Evolutionary conservation across 1,284 basidiomycete genomes (phyloP).

Genomic region (Sporisorium iseilematis-ciliati): DNA sequence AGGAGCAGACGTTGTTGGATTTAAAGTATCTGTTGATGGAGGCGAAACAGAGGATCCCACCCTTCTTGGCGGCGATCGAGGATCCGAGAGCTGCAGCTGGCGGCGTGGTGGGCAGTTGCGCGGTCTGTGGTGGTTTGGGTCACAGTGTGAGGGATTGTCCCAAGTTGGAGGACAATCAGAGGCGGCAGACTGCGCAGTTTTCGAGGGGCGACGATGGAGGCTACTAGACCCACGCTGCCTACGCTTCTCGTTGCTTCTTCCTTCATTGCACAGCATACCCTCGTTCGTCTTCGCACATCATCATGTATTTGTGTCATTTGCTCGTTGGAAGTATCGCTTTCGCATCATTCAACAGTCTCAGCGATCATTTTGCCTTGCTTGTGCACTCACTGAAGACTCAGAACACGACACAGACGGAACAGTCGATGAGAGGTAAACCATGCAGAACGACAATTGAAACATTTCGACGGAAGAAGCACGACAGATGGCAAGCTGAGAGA

Average conservation of each 20-base stretch:
- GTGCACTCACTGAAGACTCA: background rate
- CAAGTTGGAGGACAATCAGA: conserved; percentile 92
- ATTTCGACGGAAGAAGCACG: conserved; percentile 19
- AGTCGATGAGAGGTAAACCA: conserved; percentile 20
- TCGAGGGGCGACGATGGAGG: conserved; percentile 45
- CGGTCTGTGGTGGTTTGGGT: conserved; percentile 96
- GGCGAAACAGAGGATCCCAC: conserved; percentile 96
- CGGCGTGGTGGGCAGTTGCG: conserved; percentile 84
- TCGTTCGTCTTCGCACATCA: background rate
- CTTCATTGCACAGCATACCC: background rate
- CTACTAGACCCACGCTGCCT: conserved; percentile 14
- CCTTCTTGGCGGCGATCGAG: conserved; percentile 91
- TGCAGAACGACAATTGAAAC: conserved; percentile 44
- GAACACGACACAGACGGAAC: background rate
- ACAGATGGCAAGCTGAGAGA: conserved; percentile 11
- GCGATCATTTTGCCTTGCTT: background rate
- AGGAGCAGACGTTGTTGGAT: conserved; percentile 94
- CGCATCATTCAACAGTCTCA: background rate
- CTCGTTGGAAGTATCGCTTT: background rate
- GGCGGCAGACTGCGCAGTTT: conserved; percentile 69
- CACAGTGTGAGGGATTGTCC: conserved; percentile 94
- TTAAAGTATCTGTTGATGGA: conserved; percentile 97
- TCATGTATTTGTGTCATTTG: conserved; percentile 20
- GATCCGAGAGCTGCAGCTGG: conserved; percentile 82
- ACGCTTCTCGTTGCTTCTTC: background rate